Evolutionary conservation across 306 rosid species (phyloP), one percentile per base, ranked within the genome.

Genomic region (Oemleria cerasiformis): DNA sequence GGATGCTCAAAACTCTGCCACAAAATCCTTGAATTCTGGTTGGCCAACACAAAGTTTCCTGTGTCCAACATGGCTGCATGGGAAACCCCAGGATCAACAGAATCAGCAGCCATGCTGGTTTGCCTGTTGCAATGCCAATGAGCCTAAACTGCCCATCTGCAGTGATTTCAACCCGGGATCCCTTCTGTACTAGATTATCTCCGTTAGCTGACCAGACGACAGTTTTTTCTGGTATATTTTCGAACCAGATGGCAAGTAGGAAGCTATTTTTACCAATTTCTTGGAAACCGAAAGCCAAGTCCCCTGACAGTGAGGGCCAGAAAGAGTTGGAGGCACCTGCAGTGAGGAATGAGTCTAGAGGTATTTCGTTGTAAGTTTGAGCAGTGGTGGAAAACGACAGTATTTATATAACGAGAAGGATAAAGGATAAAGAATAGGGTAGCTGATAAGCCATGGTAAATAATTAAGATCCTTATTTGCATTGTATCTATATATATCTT

Each of bases 1-100:
- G 92, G 92, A 25, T 55, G 5, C 1, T 77, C 38, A 68, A 90
- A 90, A 60, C 89, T 87, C 76, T 77, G 53, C 96, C 93, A 90
- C 38, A 81, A 30, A 71, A 10, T 0, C 1, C 9, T 21, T 0
- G 82, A 75, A 30, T 54, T 34, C 0, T 8, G 25, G 56, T n/a
- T 50, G 4, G 19, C 56, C 56, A 51, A 21, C 23, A 51, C 56
- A 17, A 51, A 51, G 6, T 87, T 87, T 0, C 93, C 91, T 2
- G 12, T 71, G 63, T n/a, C 57, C 0, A 51, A 10, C 23, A 51
- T 51, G 12, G 57, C 57, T 51, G 57, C 57, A 51, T 51, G 3
- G 36, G 36, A 12, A 54, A 54, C 59, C 17, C 59, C 59, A 54
- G 14, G n/a, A 54, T 5, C 13, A 8, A 30, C 58, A n/a, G 58